Evolutionary conservation across 179 eudicot genomes (phyloP).

Genomic region (Silene vulgaris): DNA sequence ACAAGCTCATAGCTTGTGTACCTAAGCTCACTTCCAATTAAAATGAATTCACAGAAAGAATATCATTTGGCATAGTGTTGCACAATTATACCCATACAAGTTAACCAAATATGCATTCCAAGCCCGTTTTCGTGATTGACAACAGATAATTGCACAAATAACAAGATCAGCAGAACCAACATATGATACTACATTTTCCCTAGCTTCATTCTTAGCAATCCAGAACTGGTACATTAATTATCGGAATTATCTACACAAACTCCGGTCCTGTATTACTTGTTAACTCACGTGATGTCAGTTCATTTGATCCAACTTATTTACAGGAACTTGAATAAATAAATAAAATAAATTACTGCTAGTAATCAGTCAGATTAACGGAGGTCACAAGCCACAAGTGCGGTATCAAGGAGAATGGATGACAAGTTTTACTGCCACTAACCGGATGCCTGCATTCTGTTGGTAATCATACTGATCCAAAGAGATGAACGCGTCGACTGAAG

Average conservation of each 20-base stretch:
- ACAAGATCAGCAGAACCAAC: neutral
- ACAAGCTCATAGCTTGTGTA: too few relatives aligned
- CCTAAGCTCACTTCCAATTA: too few relatives aligned
- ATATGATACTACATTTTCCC: neutral
- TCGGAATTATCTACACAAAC: too few relatives aligned
- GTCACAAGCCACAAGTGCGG: neutral
- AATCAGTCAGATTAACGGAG: neutral
- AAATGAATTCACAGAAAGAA: too few relatives aligned
- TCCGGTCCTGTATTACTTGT: neutral
- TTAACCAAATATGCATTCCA: too few relatives aligned
- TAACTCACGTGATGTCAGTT: too few relatives aligned
- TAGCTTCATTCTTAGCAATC: neutral
- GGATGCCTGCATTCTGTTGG: slow-evolving; percentile 82
- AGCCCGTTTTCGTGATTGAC: neutral
- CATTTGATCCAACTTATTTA: slow-evolving; percentile 9
- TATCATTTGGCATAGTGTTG: too few relatives aligned
- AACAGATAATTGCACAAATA: slow-evolving; percentile 3
- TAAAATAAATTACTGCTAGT: neutral
- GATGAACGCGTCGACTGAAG: slow-evolving; percentile 58
- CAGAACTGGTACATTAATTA: too few relatives aligned
- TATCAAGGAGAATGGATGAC: slow-evolving; percentile 45
- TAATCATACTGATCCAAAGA: slow-evolving; percentile 70
- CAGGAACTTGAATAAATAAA: slow-evolving; percentile 11
- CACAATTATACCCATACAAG: too few relatives aligned
- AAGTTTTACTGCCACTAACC: slow-evolving; percentile 73